phyloP scores from a whole-genome alignment of 345 rosid genomes.

The Citrus inodora region DNA sequence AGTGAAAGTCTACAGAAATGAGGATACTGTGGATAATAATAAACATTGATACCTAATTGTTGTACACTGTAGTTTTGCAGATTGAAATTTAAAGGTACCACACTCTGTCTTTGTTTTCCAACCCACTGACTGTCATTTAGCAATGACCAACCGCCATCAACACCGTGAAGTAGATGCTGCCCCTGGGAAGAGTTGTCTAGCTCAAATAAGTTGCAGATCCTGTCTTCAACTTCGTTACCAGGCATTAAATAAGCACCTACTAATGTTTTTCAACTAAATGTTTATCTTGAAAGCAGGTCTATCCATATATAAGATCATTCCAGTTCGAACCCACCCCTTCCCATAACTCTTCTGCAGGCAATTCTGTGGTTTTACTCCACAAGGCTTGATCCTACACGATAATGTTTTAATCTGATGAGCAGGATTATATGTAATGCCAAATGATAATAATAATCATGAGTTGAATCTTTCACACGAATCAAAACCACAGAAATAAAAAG shows the following conservation, averaged over 20 bases:
- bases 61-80: constrained; percentile 23
- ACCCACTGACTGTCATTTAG: constrained; percentile 31
- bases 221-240: constrained; percentile 40
- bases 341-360: not conserved
- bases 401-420: not conserved
- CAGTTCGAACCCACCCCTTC: constrained; percentile 12
- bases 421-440: not conserved
- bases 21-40: not conserved
- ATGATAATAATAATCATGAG: not conserved
- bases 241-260: constrained; percentile 42
- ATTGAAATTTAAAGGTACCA: constrained; percentile 23
- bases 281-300: constrained; percentile 19
- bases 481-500: constrained; percentile 3
- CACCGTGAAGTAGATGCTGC: constrained; percentile 26
- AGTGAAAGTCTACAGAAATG: not conserved
- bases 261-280: constrained; percentile 24
- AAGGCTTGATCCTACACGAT: constrained; percentile 17
- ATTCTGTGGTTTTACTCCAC: constrained; percentile 1
- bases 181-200: constrained; percentile 32
- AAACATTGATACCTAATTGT: constrained; percentile 31
- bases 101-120: constrained; percentile 28
- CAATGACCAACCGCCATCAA: constrained; percentile 33
- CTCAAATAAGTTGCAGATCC: constrained; percentile 36
- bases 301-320: constrained; percentile 27
- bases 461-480: not conserved